A percentile compares a stretch with the other conserved stretches of the same genome.
Conservation (phyloP, 257 asterid species). For the Jacaranda mimosifolia region DNA sequence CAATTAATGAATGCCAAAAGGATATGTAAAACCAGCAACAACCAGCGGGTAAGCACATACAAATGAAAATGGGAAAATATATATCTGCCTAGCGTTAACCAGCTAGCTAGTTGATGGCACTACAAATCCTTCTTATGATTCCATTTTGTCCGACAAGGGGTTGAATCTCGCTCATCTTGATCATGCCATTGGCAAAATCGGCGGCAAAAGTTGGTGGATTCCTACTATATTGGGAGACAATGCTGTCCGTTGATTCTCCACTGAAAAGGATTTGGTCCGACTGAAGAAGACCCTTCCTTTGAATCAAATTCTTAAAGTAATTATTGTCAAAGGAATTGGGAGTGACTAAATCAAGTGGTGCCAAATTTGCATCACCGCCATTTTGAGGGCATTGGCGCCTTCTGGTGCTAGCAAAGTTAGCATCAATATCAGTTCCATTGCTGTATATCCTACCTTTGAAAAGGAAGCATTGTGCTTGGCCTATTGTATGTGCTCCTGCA, state of each 20-base stretch:
- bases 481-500: constrained; percentile 59
- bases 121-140: constrained; percentile 32
- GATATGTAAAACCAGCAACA: not conserved
- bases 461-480: constrained; percentile 45
- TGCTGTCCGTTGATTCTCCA: constrained; percentile 35
- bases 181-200: constrained; percentile 39
- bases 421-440: constrained; percentile 43
- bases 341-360: constrained; percentile 43
- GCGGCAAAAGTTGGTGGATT: constrained; percentile 13
- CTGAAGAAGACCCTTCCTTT: constrained; percentile 39
- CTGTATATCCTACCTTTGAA: constrained; percentile 47
- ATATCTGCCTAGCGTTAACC: not conserved
- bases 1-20: not conserved
- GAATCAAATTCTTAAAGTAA: constrained; percentile 39
- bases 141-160: constrained; percentile 30
- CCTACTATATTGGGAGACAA: constrained; percentile 30
- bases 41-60: too few species aligned
- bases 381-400: constrained; percentile 35
- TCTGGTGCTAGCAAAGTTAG: constrained; percentile 40
- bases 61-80: not conserved
- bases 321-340: constrained; percentile 40
- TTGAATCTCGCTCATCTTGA: constrained; percentile 34
- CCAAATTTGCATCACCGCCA: constrained; percentile 34
- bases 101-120: constrained; percentile 23
- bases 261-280: constrained; percentile 41